A percentile compares a stretch with the other conserved stretches of the same genome.
Conservation (phyloP, 2,329 filamentous ascomycete genomes). For the Cercospora zeae-maydis region DNA sequence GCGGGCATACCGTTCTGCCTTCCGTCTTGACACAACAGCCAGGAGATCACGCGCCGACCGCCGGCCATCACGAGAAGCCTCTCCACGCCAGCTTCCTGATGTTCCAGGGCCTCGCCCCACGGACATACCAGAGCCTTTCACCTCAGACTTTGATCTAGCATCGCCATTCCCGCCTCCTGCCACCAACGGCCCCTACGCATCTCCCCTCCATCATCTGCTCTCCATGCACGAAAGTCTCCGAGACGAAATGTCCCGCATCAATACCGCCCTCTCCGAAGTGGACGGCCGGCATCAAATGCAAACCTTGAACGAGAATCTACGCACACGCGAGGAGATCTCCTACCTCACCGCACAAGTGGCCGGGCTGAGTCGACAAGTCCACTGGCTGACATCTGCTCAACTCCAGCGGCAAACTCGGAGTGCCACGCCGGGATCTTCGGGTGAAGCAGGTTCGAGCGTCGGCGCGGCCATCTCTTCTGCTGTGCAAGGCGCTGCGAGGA, state of each 20-base stretch:
- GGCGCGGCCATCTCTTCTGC: conserved; percentile 31
- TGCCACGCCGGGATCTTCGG: conserved; percentile 17
- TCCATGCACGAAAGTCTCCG: conserved; percentile 60
- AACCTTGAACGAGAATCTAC: conserved; percentile 60
- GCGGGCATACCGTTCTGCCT: background rate
- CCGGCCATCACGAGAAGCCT: background rate
- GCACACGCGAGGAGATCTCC: conserved; percentile 59
- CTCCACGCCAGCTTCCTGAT: conserved; percentile 15
- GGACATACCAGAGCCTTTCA: conserved; percentile 27
- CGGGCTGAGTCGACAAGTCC: conserved; percentile 58
- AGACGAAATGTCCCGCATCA: conserved; percentile 56
- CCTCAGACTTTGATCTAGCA: conserved; percentile 30
- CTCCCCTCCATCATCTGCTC: conserved; percentile 56
- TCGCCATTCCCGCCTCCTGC: conserved; percentile 28
- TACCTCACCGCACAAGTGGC: conserved; percentile 59
- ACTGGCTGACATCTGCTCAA: conserved; percentile 59
- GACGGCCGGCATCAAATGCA: conserved; percentile 61
- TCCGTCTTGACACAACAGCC: background rate
- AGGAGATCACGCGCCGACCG: background rate
- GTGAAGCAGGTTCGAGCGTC: conserved; percentile 24
- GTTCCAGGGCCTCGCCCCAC: conserved; percentile 21
- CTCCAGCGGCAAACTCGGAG: conserved; percentile 42
- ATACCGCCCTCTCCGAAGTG: conserved; percentile 54
- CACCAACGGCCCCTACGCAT: conserved; percentile 41
- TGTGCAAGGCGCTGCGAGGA: conserved; percentile 31